phyloP scores from a whole-genome alignment of 192 early-diverging fungal genomes.

The Linnemannia hyalina region DNA sequence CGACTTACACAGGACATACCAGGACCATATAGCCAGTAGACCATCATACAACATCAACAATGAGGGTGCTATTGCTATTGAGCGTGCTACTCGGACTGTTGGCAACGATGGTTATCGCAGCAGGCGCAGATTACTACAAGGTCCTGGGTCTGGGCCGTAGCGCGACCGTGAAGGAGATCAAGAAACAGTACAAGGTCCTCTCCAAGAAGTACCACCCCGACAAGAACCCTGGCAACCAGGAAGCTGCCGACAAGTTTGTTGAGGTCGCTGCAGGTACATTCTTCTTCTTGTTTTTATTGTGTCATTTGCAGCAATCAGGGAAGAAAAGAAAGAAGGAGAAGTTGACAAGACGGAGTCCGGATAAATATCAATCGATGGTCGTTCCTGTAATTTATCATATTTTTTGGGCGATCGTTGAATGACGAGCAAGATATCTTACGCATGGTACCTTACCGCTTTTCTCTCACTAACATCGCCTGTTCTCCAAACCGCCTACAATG shows the following conservation, averaged over 20 bases:
- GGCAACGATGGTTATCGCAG: conserved; percentile 25
- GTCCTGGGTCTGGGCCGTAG: conserved; percentile 87
- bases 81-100: conserved; percentile 27
- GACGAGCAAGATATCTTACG: neutral
- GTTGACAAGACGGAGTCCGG: too few relatives aligned
- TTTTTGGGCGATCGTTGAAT: neutral
- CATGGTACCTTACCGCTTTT: neutral
- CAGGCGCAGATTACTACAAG: conserved; percentile 83
- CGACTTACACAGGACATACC: neutral
- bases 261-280: conserved; percentile 82
- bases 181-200: conserved; percentile 92
- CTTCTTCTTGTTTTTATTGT: neutral
- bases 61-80: conserved; percentile 39
- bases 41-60: neutral
- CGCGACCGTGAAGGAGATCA: conserved; percentile 89
- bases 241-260: conserved; percentile 89
- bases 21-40: neutral
- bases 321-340: neutral
- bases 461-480: neutral
- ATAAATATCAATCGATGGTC: neutral
- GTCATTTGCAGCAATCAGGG: neutral
- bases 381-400: neutral
- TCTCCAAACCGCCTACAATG: neutral
- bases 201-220: conserved; percentile 92
- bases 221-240: conserved; percentile 86